Evolutionary conservation across 352 stramenopile genomes (phyloP).

Genomic region (Phytophthora meadii): DNA sequence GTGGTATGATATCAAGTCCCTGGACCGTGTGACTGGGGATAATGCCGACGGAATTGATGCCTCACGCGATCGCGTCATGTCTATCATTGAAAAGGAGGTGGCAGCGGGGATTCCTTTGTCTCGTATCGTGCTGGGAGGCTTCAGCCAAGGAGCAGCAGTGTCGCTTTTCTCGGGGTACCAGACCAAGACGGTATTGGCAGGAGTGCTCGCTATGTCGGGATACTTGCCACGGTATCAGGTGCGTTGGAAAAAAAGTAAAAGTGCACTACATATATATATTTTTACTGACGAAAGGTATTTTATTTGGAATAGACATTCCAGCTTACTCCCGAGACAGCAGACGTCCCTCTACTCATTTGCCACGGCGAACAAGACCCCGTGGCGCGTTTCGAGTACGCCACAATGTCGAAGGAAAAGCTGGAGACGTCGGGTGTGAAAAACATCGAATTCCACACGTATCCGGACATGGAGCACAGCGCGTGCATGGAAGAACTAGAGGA

Average conservation of each 20-base stretch:
- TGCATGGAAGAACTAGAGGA: slow-evolving; percentile 76
- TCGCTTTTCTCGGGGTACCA: slow-evolving; percentile 88
- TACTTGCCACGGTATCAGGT: slow-evolving; percentile 71
- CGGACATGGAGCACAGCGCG: slow-evolving; percentile 67
- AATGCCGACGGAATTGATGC: slow-evolving; percentile 90
- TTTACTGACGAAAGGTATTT: slow-evolving; percentile 2
- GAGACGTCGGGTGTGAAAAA: slow-evolving; percentile 54
- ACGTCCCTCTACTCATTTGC: slow-evolving; percentile 80
- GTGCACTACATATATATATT: not conserved
- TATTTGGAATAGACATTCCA: slow-evolving; percentile 48
- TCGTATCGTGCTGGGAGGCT: slow-evolving; percentile 94
- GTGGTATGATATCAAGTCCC: slow-evolving; percentile 96
- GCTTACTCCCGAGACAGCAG: slow-evolving; percentile 51
- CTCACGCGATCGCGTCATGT: slow-evolving; percentile 69
- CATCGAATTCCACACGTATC: slow-evolving; percentile 73
- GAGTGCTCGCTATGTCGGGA: slow-evolving; percentile 74
- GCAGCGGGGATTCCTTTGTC: slow-evolving; percentile 77
- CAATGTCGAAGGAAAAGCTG: slow-evolving; percentile 68
- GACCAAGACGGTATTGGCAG: slow-evolving; percentile 62
- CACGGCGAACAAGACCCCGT: slow-evolving; percentile 75
- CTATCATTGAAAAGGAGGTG: slow-evolving; percentile 87
- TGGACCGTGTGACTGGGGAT: slow-evolving; percentile 89
- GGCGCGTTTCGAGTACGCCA: slow-evolving; percentile 68
- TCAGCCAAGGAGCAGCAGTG: slow-evolving; percentile 93
- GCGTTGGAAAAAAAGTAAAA: not conserved